Conservation (phyloP, 768 basidiomycete genomes). For the Rossbeevera mucosa region DNA sequence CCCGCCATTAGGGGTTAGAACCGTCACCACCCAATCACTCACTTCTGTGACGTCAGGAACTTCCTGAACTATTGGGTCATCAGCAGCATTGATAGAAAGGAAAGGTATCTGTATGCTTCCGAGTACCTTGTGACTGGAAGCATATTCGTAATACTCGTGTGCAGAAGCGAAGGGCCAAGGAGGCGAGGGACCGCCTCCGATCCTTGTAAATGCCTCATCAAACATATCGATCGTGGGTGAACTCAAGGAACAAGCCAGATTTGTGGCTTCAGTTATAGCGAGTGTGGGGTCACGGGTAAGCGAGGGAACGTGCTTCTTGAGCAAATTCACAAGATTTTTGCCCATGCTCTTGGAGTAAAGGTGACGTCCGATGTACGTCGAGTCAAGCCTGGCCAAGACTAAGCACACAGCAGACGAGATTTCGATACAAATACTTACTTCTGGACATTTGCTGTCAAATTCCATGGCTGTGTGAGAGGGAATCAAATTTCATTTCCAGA, state of each 20-base stretch:
- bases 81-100: constrained; percentile 68
- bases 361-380: constrained; percentile 51
- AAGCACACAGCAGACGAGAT: constrained; percentile 6
- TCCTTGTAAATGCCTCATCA: constrained; percentile 59
- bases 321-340: constrained; percentile 57
- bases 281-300: constrained; percentile 51
- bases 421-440: constrained; percentile 25
- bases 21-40: constrained; percentile 55
- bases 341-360: constrained; percentile 81
- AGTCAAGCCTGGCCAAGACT: constrained; percentile 43
- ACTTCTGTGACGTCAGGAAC: constrained; percentile 54
- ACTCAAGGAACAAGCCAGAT: constrained; percentile 43
- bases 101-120: constrained; percentile 63
- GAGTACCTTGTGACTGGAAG: constrained; percentile 60
- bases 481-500: constrained; percentile 8
- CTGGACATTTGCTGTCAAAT: constrained; percentile 35
- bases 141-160: constrained; percentile 45
- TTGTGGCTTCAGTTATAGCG: constrained; percentile 44
- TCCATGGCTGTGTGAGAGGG: constrained; percentile 43
- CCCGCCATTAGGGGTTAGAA: constrained; percentile 60
- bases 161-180: constrained; percentile 45
- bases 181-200: constrained; percentile 65
- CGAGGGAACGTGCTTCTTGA: constrained; percentile 46
- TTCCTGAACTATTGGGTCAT: constrained; percentile 70
- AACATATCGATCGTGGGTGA: constrained; percentile 53